phyloP scores from a whole-genome alignment of 495 filamentous ascomycete genomes.

The Trichoderma erinaceum region DNA sequence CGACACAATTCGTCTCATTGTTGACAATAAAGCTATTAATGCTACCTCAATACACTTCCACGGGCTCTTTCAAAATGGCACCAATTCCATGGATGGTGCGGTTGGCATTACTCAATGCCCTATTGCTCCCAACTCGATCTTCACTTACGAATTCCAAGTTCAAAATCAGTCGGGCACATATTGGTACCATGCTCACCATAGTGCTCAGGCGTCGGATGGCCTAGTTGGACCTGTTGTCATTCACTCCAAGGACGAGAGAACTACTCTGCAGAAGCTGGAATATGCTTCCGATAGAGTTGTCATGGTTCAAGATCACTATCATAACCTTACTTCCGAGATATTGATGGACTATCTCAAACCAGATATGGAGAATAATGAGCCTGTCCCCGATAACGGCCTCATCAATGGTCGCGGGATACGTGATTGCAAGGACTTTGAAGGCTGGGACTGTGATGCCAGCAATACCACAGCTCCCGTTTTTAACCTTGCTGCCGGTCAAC shows the following conservation, averaged over 20 bases:
- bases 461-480: conserved; percentile 32
- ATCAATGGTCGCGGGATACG: conserved; percentile 49
- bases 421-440: conserved; percentile 34
- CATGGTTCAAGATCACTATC: conserved; percentile 48
- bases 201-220: conserved; percentile 42
- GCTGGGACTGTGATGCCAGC: conserved; percentile 37
- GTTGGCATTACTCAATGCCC: conserved; percentile 57
- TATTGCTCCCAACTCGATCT: conserved; percentile 37
- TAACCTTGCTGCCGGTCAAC: conserved; percentile 41
- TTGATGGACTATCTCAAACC: conserved; percentile 43
- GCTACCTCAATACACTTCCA: conserved; percentile 65
- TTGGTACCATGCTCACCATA: conserved; percentile 33
- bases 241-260: conserved; percentile 23
- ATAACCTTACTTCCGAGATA: conserved; percentile 38
- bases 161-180: conserved; percentile 38
- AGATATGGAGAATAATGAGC: conserved; percentile 41
- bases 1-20: conserved; percentile 55
- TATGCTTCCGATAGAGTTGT: conserved; percentile 35
- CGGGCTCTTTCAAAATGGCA: conserved; percentile 58
- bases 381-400: conserved; percentile 47
- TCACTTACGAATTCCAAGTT: conserved; percentile 33
- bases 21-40: conserved; percentile 59
- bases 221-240: conserved; percentile 50
- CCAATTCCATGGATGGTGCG: conserved; percentile 60
- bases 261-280: conserved; percentile 1